Evolutionary conservation across 768 basidiomycete species (phyloP).

Genomic region (Rhodotorula diobovata): DNA sequence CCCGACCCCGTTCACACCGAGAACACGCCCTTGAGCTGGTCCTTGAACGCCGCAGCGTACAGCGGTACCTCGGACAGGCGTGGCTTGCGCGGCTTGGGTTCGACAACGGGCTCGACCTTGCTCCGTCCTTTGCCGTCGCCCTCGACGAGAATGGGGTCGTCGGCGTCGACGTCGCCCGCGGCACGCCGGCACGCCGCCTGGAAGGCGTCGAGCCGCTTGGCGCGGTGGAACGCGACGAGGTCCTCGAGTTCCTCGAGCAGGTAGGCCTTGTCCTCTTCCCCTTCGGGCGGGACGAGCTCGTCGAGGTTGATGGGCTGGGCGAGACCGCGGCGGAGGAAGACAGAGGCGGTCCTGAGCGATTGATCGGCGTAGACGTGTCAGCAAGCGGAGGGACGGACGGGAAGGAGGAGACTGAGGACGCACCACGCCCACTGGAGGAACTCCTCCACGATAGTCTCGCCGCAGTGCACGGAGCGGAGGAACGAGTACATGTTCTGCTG

Average conservation of each 20-base stretch:
- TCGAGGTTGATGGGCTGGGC: constrained; percentile 30
- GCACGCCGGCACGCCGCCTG: not conserved
- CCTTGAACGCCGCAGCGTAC: constrained; percentile 6
- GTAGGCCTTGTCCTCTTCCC: constrained; percentile 17
- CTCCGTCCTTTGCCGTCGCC: constrained; percentile 21
- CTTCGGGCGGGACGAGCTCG: constrained; percentile 18
- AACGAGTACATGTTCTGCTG: constrained; percentile 31
- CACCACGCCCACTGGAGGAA: constrained; percentile 33
- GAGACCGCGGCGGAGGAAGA: constrained; percentile 33
- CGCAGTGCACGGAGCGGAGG: constrained; percentile 19
- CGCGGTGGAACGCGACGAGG: constrained; percentile 17
- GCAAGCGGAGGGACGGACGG: not conserved
- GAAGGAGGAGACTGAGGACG: not conserved
- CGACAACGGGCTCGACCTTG: constrained; percentile 10
- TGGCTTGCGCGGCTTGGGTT: constrained; percentile 4
- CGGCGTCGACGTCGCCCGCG: constrained; percentile 34
- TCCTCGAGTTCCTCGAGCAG: constrained; percentile 35
- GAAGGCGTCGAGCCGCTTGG: constrained; percentile 19
- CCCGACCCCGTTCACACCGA: too few species aligned
- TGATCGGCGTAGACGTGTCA: too few species aligned
- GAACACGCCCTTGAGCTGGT: constrained; percentile 27
- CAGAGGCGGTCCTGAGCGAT: constrained; percentile 18
- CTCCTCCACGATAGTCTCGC: constrained; percentile 35
- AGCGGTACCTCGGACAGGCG: constrained; percentile 13
- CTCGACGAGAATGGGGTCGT: constrained; percentile 32